Evolutionary conservation across 2,329 filamentous ascomycete species (phyloP).

Genomic region (Sporothrix euskadiensis): DNA sequence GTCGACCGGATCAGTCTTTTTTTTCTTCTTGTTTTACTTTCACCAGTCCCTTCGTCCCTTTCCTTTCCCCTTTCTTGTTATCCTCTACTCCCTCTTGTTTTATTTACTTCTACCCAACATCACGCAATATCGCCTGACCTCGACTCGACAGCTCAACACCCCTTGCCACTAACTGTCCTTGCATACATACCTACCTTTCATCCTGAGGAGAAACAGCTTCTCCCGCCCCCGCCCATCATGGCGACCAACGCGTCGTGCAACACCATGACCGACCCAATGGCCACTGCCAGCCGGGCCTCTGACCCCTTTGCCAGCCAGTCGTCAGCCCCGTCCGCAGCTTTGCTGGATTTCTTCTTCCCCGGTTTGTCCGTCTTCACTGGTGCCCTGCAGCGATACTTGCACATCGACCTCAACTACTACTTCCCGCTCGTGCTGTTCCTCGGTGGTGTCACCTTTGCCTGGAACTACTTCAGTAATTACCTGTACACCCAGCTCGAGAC

Average conservation of each 20-base stretch:
- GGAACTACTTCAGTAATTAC: constrained; percentile 55
- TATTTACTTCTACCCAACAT: neutral
- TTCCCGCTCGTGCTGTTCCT: constrained; percentile 57
- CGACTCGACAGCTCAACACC: neutral
- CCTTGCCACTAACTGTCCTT: neutral
- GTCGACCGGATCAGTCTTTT: neutral
- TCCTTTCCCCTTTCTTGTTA: neutral
- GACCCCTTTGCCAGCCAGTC: constrained; percentile 19
- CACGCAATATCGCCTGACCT: too few species aligned
- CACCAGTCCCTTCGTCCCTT: neutral
- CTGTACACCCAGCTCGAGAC: constrained; percentile 51
- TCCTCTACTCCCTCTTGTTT: neutral
- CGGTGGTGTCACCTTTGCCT: constrained; percentile 51
- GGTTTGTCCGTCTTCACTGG: constrained; percentile 62
- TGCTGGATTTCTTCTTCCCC: constrained; percentile 66
- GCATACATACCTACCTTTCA: neutral
- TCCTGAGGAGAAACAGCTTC: neutral
- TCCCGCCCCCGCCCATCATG: constrained; percentile 1
- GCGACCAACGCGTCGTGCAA: constrained; percentile 4
- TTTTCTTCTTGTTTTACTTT: neutral
- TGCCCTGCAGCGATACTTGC: constrained; percentile 56
- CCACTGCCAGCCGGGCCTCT: constrained; percentile 22
- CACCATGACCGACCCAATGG: neutral
- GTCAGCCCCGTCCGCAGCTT: constrained; percentile 30
- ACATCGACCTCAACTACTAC: constrained; percentile 64